A percentile compares a stretch with the other conserved stretches of the same genome.
These are phyloP conservation scores for Cenchrus americanus DNA, from an alignment of 176 grass and related monocot genomes.

Conservation along the genomic window DNA sequence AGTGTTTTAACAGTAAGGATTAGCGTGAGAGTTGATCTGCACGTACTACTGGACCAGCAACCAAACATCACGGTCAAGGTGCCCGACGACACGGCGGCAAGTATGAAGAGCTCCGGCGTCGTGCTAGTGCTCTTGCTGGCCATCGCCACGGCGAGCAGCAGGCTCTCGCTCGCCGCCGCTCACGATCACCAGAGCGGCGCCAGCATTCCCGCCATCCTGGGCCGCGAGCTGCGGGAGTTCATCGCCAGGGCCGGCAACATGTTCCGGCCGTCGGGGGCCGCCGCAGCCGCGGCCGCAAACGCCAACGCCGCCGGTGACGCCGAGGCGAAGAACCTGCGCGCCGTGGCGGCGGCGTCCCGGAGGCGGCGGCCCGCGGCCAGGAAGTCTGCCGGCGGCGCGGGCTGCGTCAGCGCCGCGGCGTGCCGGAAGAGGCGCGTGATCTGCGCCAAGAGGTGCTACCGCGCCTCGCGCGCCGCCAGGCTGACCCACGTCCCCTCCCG, in stretches of 20 bases:
- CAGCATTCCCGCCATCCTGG: slow-evolving; percentile 34
- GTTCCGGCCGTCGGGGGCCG: slow-evolving; percentile 40
- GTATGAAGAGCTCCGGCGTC: slow-evolving; percentile 59
- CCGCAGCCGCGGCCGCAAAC: background rate
- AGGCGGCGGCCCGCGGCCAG: slow-evolving; percentile 1
- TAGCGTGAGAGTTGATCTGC: slow-evolving; percentile 27
- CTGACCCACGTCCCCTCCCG: slow-evolving; percentile 48
- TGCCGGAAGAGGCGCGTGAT: slow-evolving; percentile 74
- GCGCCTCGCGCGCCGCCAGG: slow-evolving; percentile 20
- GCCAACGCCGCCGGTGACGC: background rate
- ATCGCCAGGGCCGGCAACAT: slow-evolving; percentile 51
- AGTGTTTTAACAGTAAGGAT: background rate
- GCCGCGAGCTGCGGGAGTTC: slow-evolving; percentile 39
- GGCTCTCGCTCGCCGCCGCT: slow-evolving; percentile 32
- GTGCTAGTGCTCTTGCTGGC: slow-evolving; percentile 58
- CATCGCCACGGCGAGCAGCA: slow-evolving; percentile 38
- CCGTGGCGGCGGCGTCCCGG: slow-evolving; percentile 21
- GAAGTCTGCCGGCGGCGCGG: slow-evolving; percentile 20
- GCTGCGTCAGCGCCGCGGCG: slow-evolving; percentile 56
- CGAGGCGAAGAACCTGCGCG: slow-evolving; percentile 25
- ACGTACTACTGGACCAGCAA: background rate
- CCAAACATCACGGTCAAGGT: background rate
- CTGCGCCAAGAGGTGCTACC: slow-evolving; percentile 79
- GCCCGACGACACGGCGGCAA: background rate
- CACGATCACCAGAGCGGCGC: background rate